A percentile compares a stretch with the other conserved stretches of the same genome.
These are phyloP conservation scores for Aspergillus cavernicola DNA, from an alignment of 495 filamentous ascomycete species.

Conservation along the genomic window DNA sequence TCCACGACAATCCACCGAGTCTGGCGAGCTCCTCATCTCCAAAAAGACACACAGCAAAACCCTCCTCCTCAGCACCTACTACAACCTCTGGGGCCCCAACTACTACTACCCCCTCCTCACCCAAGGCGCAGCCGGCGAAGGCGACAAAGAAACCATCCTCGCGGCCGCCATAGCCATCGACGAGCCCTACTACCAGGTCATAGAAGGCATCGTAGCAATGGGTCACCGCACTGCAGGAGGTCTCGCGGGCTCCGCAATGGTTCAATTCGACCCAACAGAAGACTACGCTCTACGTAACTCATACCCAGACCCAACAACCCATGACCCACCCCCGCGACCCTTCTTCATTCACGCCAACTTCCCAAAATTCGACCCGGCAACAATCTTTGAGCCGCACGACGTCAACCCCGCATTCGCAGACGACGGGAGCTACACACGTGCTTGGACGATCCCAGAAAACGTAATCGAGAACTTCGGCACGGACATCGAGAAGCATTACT, in stretches of 20 bases:
- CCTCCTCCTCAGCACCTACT: constrained; percentile 54
- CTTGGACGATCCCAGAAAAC: constrained; percentile 42
- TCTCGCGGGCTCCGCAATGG: constrained; percentile 39
- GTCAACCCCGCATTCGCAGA: constrained; percentile 33
- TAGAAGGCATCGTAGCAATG: constrained; percentile 76
- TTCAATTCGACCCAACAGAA: constrained; percentile 40
- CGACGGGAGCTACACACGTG: constrained; percentile 35
- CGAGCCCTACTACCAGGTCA: constrained; percentile 49
- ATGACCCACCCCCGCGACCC: constrained; percentile 18
- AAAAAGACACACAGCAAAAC: constrained; percentile 44
- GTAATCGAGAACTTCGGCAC: constrained; percentile 32
- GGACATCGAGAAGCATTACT: constrained; percentile 49
- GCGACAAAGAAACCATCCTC: constrained; percentile 58
- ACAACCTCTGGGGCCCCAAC: constrained; percentile 53
- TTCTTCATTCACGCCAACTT: constrained; percentile 51
- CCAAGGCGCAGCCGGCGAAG: constrained; percentile 51
- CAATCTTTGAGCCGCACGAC: constrained; percentile 33
- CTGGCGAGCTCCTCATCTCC: constrained; percentile 51
- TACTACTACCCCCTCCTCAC: constrained; percentile 51
- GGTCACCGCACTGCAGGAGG: constrained; percentile 62
- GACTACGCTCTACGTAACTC: constrained; percentile 26
- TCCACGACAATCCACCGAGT: constrained; percentile 42
- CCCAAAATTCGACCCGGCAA: constrained; percentile 49
- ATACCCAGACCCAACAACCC: constrained; percentile 18
- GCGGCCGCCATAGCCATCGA: constrained; percentile 43